phyloP scores from a whole-genome alignment of 371 early-diverging fungal genomes.

The Fennellomyces sp. region DNA sequence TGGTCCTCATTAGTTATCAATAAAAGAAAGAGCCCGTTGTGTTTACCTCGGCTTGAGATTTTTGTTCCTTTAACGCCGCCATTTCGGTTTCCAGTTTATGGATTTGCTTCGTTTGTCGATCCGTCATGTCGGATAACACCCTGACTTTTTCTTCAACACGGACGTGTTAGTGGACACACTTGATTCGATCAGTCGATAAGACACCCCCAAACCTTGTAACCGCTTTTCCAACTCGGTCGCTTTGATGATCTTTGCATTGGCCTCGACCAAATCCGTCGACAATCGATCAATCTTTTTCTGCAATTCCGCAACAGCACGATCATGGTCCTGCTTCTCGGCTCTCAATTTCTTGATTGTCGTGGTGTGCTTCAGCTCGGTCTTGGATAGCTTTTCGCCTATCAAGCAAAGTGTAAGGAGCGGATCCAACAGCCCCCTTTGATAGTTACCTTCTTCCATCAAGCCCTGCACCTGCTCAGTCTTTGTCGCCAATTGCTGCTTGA shows the following conservation, averaged over 20 bases:
- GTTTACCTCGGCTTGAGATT: constrained; percentile 2
- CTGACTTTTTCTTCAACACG: constrained; percentile 48
- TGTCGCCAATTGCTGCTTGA: constrained; percentile 49
- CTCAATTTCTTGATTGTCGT: constrained; percentile 77
- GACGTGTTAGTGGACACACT: too few species aligned
- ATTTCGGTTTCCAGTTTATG: constrained; percentile 24
- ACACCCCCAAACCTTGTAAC: constrained; percentile 43
- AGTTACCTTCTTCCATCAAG: constrained; percentile 64
- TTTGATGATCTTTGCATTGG: constrained; percentile 54
- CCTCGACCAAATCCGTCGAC: constrained; percentile 46
- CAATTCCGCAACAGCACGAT: constrained; percentile 57
- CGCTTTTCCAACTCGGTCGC: constrained; percentile 59
- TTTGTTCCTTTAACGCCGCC: constrained; percentile 3
- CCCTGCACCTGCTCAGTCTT: constrained; percentile 71
- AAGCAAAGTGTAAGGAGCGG: neutral
- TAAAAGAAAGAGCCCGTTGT: too few species aligned
- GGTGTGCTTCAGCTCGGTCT: constrained; percentile 74
- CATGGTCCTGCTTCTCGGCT: constrained; percentile 65
- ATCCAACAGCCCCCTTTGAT: neutral
- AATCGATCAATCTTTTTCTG: constrained; percentile 67
- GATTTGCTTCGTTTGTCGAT: constrained; percentile 70
- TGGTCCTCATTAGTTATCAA: too few species aligned
- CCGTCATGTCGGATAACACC: constrained; percentile 50
- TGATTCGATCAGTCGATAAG: neutral
- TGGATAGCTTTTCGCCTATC: constrained; percentile 78